Evolutionary conservation across 1,139 yeast species (phyloP), one percentile per base, ranked within the genome.

Genomic region (Saccharomyces hybrid): DNA sequence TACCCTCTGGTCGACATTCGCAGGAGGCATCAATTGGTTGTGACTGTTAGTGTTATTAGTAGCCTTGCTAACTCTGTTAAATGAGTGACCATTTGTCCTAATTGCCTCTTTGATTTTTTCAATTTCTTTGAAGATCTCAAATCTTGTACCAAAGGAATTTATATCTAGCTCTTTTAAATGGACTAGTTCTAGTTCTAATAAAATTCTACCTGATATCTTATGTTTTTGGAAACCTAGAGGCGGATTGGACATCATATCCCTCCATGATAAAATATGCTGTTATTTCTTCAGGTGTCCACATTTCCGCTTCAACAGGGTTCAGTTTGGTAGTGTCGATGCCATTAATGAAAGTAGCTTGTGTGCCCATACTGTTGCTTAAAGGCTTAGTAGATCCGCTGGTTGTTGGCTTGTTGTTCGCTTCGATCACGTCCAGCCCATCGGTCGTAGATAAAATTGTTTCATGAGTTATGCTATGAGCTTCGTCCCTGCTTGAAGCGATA

Each of bases 251-350:
- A 62, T 88, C 96, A 65, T 88, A 89, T 1, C 95, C 95, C 42
- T 83, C 73, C 24, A 78, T 77, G 3, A 82, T 78, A 65, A 93
- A 88, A 70, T 88, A 89, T 7, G 84, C 78, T 1, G 88, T 78
- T 1, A 95, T 98, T 63, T 93, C 91, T 55, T 80, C 80, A 0
- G 98, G 95, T 1, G 88, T 75, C 99, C 99, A 93, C n/a, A 71
- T 66, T 41, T 70, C 69, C 2, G 83, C 87, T 50, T 75, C 44
- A 9, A 38, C 44, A 16, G 44, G 44, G 24, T 38, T 38, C 44
- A 38, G 24, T 44, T 53, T 55, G 11, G 51, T 51, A 11, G 55
- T 56, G 8, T 55, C 56, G 31, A 55, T 55, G 21, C 44, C 44
- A 4, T 38, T 38, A 4, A 38, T 38, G 9, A 38, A 38, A 38